These are phyloP conservation scores for Phaeotremella skinneri DNA, from an alignment of 768 basidiomycete genomes.

Conservation along the genomic window DNA sequence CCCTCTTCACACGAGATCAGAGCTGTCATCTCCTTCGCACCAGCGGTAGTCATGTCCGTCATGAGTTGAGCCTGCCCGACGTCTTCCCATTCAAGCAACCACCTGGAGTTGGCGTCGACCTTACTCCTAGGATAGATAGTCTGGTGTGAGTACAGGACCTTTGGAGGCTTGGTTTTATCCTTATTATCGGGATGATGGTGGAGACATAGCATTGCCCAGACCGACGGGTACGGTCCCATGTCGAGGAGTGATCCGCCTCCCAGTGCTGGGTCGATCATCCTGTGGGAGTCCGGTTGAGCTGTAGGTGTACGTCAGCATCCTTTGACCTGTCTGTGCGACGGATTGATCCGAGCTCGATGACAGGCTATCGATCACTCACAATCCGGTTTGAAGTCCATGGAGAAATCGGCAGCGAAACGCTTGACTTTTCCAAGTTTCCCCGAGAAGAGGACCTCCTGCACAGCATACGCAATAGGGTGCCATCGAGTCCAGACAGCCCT, in stretches of 20 bases:
- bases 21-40: conserved; percentile 25
- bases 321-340: neutral
- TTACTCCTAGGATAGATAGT: conserved; percentile 72
- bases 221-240: conserved; percentile 30
- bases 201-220: conserved; percentile 71
- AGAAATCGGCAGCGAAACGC: conserved; percentile 65
- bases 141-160: conserved; percentile 66
- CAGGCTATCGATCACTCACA: conserved; percentile 55
- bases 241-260: conserved; percentile 75
- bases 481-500: conserved; percentile 45
- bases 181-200: conserved; percentile 79
- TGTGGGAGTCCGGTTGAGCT: conserved; percentile 63
- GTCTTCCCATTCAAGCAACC: conserved; percentile 68
- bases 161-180: conserved; percentile 55
- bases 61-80: conserved; percentile 57
- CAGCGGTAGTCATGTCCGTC: conserved; percentile 30
- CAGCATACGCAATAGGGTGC: conserved; percentile 46
- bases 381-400: conserved; percentile 65
- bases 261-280: conserved; percentile 73
- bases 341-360: neutral
- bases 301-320: neutral
- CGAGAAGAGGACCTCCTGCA: conserved; percentile 43
- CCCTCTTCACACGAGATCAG: conserved; percentile 74
- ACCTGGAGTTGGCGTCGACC: conserved; percentile 74
- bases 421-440: conserved; percentile 48